These are phyloP conservation scores for Russula lepida DNA, from an alignment of 768 basidiomycete genomes.

Conservation along the genomic window DNA sequence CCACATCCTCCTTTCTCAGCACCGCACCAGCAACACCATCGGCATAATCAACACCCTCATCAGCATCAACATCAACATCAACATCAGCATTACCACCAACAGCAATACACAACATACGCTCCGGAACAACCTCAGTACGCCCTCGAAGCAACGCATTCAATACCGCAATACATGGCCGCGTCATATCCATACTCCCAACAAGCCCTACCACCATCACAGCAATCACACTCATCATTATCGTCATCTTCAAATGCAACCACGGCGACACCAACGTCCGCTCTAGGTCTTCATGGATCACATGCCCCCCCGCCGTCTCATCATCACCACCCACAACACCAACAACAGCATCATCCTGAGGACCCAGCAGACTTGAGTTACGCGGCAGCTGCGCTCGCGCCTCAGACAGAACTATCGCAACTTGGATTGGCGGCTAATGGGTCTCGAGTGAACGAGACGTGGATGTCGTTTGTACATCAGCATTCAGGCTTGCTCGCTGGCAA, in stretches of 20 bases:
- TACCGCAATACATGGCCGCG: constrained; percentile 1
- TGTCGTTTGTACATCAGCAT: constrained; percentile 53
- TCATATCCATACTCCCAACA: not conserved
- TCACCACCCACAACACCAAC: not conserved
- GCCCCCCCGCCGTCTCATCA: not conserved
- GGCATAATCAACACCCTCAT: not conserved
- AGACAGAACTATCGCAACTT: constrained; percentile 45
- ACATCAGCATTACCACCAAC: not conserved
- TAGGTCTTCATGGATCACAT: not conserved
- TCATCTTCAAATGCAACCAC: not conserved
- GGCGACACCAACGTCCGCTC: not conserved
- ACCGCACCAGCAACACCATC: not conserved
- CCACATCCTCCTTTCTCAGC: not conserved
- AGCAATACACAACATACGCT: constrained; percentile 7
- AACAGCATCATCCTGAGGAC: not conserved
- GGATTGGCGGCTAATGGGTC: constrained; percentile 47
- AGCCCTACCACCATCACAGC: not conserved
- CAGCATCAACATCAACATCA: not conserved
- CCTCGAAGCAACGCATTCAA: not conserved
- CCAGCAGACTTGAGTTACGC: not conserved
- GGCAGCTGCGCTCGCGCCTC: constrained; percentile 18
- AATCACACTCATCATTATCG: not conserved
- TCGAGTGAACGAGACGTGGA: constrained; percentile 50
- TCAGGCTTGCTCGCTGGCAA: constrained; percentile 36
- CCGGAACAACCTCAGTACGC: constrained; percentile 12